These are phyloP conservation scores for Populus euphratica DNA, from an alignment of 345 rosid genomes.

Conservation along the genomic window DNA sequence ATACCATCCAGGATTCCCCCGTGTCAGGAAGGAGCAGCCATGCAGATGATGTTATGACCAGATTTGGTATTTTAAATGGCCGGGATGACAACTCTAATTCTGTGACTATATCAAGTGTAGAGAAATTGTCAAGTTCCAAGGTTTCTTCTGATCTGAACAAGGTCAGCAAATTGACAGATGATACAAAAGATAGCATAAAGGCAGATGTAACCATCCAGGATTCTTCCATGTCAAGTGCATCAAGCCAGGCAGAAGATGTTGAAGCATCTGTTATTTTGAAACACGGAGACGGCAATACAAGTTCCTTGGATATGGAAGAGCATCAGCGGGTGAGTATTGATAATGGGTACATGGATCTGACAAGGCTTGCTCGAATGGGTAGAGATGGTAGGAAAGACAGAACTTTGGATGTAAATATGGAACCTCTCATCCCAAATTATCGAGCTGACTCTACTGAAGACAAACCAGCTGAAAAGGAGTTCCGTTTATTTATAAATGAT, in stretches of 20 bases:
- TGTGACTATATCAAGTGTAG: conserved; percentile 11
- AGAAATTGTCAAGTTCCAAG: conserved; percentile 11
- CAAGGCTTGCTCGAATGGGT: conserved; percentile 1
- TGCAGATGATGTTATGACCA: conserved; percentile 50
- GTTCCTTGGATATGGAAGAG: conserved; percentile 19
- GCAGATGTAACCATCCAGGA: conserved; percentile 4
- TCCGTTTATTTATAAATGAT: conserved; percentile 18
- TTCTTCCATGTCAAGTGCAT: conserved; percentile 6
- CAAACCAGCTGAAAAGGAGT: conserved; percentile 16
- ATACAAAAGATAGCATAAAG: conserved; percentile 18
- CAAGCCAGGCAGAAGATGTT: conserved; percentile 19
- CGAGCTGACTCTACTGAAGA: conserved; percentile 3
- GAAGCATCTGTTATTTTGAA: conserved; percentile 43
- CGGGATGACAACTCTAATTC: conserved; percentile 19
- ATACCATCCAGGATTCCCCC: conserved; percentile 25
- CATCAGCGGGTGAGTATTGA: conserved; percentile 16
- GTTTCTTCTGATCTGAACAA: conserved; percentile 7
- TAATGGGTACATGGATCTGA: conserved; percentile 18
- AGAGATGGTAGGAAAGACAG: conserved; percentile 10
- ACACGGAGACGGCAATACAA: conserved; percentile 27
- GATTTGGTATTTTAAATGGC: conserved; percentile 46
- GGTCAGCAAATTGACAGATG: conserved; percentile 28
- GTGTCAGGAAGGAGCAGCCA: conserved; percentile 16
- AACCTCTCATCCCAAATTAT: conserved; percentile 1
- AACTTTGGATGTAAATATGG: conserved; percentile 7